Evolutionary conservation across 768 basidiomycete genomes (phyloP), one percentile per base, ranked within the genome.

Genomic region (Russula griseocarnosa): DNA sequence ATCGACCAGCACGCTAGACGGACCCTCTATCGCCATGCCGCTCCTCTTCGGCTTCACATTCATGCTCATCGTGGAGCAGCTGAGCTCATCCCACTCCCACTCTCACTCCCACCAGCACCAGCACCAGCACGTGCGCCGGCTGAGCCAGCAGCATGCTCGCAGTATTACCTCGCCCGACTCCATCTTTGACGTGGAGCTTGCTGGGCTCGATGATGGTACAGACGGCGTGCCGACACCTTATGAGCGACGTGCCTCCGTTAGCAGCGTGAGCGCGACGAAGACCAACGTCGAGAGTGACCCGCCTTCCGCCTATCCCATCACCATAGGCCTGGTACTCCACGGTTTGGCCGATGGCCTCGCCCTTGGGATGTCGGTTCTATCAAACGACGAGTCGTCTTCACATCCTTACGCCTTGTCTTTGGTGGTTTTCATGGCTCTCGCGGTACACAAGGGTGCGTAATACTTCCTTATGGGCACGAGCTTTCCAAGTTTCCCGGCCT

Each of bases 291-390:
- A 68, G 62, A 47, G 55, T 58, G 32, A 60, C 65, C 30, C 74
- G 72, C 68, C 73, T 40, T 76, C 76, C 18, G 86, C 86, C 10
- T 83, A 87, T 56, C 81, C 94, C 42, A 80, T 95, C 42, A 92
- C 94, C 0, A 74, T 98, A 10, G 97, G 95, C 1, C 78, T 98
- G 51, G 81, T 92, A 28, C 82, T 94, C 28, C 96, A 99, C 71
- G 90, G 86, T 1, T 79, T 94, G 54, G 90, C 94, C 0, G 97
- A 99, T 74, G 95, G 97, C 4, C 85, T 97, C 62, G 93, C 92
- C 3, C 78, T 98, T 44, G 97, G 96, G 26, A 88, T 94, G 22
- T 88, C 90, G 3, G 80, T 82, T 14, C 75, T 87, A 42, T 73
- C 75, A 24, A 63, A 67, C 11, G 70, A 72, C 22, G 53, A 56